Base-by-base conservation (phyloP, 352 stramenopile genomes). In the Phytophthora cactorum region DNA sequence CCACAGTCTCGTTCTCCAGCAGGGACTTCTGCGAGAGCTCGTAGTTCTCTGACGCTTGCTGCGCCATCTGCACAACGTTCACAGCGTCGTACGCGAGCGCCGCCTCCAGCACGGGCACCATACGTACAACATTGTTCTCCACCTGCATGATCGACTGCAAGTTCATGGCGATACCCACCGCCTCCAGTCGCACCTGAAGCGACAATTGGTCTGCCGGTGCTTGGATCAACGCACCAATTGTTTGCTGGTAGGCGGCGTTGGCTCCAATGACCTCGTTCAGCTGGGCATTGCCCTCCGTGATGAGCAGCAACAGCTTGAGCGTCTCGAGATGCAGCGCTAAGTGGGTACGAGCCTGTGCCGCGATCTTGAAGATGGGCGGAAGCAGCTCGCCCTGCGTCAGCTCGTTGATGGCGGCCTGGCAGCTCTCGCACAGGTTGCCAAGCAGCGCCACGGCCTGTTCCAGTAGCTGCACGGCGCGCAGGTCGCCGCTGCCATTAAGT, bases 381-480 rank as follows among this genome's bases (percentile, higher is more conserved):
- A 95, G 68, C 59, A 93, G 51, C 27, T 92, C 73, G 56, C 84
- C 84, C 52, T 90, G 81, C 38, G 86, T 94, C 45, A 95, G 75
- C 68, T 96, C 87, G 56, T 93, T 84, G 41, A 96, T 88, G 36
- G 89, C 89, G 5, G 78, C 69, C 22, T 90, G 79, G 63, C 82
- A 90, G 68, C 86, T 95, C 71, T 96, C 89, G 59, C 87, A 93
- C 8, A 96, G 47, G 70, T 96, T 95, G 32, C 79, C 53, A 22
- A 96, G 82, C 51, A 96, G 66, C 15, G 87, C 79, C 10, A 96
- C 69, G 2, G 85, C 77, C 75, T 96, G 89, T 66, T 96, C 89
- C 32, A 96, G 82, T 39, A 96, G 60, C 49, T 89, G 83, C 47
- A 90, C 67, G 25, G 82, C 81, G 41, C 92, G 84, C 53, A 90